Conservation (phyloP, 768 basidiomycete species). For the Chiua virens region DNA sequence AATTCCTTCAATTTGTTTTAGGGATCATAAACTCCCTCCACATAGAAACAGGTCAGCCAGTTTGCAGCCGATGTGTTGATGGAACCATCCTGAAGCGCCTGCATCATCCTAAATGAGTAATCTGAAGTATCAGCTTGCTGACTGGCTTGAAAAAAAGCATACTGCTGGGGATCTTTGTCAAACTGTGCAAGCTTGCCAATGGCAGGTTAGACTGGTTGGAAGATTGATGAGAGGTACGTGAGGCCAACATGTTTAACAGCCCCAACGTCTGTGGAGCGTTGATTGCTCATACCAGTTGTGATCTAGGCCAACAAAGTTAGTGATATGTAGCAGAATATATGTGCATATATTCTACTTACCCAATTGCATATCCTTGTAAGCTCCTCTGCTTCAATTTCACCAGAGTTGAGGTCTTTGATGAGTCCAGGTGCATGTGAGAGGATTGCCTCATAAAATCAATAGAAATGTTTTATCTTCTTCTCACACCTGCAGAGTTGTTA, state of each 20-base stretch:
- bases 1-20: neutral
- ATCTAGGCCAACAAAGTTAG: neutral
- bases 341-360: neutral
- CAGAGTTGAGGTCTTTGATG: neutral
- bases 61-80: neutral
- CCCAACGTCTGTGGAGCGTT: neutral
- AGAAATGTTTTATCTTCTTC: neutral
- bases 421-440: neutral
- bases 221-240: neutral
- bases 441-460: neutral
- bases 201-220: neutral
- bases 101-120: neutral
- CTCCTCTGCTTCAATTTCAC: neutral
- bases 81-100: neutral
- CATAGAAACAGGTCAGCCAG: conserved; percentile 2
- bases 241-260: neutral
- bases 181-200: neutral
- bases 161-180: conserved; percentile 1
- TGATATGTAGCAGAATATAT: neutral
- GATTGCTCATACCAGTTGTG: neutral
- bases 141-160: neutral
- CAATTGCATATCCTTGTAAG: neutral
- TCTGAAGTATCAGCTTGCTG: neutral
- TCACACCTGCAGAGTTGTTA: neutral
- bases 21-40: neutral